Conservation (phyloP, 352 stramenopile genomes). For the Pythium folliculosum region DNA sequence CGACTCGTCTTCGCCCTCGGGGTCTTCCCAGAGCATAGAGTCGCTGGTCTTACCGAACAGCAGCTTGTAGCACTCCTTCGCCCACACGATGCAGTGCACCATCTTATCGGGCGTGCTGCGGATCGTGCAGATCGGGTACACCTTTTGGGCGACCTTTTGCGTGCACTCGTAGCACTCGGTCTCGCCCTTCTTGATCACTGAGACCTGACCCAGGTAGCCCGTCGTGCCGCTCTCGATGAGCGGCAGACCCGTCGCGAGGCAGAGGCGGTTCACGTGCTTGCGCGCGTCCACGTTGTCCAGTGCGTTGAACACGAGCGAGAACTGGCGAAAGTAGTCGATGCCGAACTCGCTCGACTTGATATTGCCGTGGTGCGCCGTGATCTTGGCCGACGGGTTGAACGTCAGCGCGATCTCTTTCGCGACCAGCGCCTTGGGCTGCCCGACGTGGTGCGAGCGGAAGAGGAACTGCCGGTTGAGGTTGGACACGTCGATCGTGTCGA, state of each 20-base stretch:
- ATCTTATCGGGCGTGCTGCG: constrained; percentile 98
- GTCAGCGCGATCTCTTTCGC: constrained; percentile 72
- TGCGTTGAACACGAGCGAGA: constrained; percentile 98
- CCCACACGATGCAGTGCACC: constrained; percentile 99
- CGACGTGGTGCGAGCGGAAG: constrained; percentile 98
- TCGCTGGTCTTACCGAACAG: constrained; percentile 83
- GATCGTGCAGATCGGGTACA: constrained; percentile 99
- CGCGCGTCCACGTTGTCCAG: constrained; percentile 99
- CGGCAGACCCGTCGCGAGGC: constrained; percentile 86
- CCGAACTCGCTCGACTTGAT: constrained; percentile 93
- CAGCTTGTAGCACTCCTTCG: constrained; percentile 91
- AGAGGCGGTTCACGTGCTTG: constrained; percentile 99
- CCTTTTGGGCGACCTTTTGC: constrained; percentile 93
- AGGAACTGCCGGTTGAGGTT: constrained; percentile 99
- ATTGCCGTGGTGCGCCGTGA: constrained; percentile 97
- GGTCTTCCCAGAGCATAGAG: constrained; percentile 96
- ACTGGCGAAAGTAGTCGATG: constrained; percentile 96
- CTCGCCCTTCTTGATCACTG: constrained; percentile 96
- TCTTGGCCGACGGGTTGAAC: constrained; percentile 90
- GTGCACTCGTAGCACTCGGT: constrained; percentile 99
- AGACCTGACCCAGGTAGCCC: constrained; percentile 98
- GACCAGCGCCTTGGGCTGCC: constrained; percentile 94
- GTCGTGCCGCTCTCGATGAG: constrained; percentile 98
- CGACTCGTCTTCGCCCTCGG: constrained; percentile 76
- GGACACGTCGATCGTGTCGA: constrained; percentile 99